phyloP scores from a whole-genome alignment of 805 yeast species.

The Wickerhamiella sorbophila region DNA sequence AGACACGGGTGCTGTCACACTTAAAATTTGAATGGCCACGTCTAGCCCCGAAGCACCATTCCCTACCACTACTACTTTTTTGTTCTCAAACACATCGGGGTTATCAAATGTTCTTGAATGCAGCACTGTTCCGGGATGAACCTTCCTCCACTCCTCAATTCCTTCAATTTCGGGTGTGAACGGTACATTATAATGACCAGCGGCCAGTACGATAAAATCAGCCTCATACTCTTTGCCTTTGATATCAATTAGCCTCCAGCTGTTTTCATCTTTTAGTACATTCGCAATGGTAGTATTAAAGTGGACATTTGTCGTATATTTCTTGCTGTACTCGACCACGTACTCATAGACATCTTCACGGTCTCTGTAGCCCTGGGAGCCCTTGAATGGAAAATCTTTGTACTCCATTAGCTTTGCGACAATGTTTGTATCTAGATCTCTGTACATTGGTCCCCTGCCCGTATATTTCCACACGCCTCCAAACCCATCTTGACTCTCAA shows the following conservation, averaged over 20 bases:
- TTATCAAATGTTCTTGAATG: conserved; percentile 47
- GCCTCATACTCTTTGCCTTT: conserved; percentile 19
- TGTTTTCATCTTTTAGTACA: conserved; percentile 24
- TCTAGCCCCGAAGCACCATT: conserved; percentile 70
- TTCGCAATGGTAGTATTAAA: conserved; percentile 37
- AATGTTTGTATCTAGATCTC: conserved; percentile 55
- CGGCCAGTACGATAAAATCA: conserved; percentile 51
- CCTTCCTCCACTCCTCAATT: conserved; percentile 27
- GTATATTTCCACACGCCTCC: conserved; percentile 76
- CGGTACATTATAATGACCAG: conserved; percentile 54
- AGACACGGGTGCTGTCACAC: conserved; percentile 30
- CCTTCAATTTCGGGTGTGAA: conserved; percentile 43
- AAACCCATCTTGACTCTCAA: conserved; percentile 41
- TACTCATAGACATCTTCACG: conserved; percentile 50
- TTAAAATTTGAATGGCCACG: conserved; percentile 46
- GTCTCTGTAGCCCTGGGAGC: conserved; percentile 40
- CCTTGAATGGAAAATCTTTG: conserved; percentile 35
- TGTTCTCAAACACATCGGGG: conserved; percentile 31
- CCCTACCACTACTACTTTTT: conserved; percentile 52
- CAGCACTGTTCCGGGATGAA: conserved; percentile 20
- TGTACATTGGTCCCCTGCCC: conserved; percentile 41
- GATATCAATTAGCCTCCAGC: conserved; percentile 34
- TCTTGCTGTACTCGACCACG: conserved; percentile 38
- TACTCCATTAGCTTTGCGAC: conserved; percentile 54
- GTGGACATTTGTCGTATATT: conserved; percentile 27